Evolutionary conservation across 2,329 filamentous ascomycete species (phyloP).

Genomic region (Xylaria hypoxylon): DNA sequence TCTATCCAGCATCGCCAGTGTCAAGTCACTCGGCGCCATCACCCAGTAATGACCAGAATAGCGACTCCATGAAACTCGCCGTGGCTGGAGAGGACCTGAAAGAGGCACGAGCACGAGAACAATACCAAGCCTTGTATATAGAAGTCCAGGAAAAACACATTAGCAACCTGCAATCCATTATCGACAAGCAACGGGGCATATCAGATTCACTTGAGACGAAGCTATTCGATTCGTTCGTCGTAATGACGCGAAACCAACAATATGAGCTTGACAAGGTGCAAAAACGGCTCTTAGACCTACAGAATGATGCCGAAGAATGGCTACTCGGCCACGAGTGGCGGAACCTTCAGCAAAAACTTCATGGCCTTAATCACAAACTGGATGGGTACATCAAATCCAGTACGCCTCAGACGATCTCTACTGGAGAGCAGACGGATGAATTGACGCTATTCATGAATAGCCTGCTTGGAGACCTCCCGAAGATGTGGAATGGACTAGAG

Average conservation of each 20-base stretch:
- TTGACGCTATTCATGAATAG: constrained; percentile 11
- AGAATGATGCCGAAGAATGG: constrained; percentile 14
- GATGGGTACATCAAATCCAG: constrained; percentile 17
- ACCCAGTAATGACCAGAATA: background rate
- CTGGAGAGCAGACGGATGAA: constrained; percentile 14
- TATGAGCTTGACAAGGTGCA: constrained; percentile 28
- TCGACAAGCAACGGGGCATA: background rate
- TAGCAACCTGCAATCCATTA: background rate
- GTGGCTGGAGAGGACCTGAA: background rate
- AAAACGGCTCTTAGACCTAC: constrained; percentile 6
- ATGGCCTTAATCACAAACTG: constrained; percentile 11
- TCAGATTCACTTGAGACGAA: constrained; percentile 6
- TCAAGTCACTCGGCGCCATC: background rate
- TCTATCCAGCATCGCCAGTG: background rate
- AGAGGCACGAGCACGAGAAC: background rate
- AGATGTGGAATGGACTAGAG: constrained; percentile 3
- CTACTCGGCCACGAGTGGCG: constrained; percentile 9
- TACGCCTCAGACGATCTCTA: background rate
- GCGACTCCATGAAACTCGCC: background rate
- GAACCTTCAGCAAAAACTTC: constrained; percentile 16
- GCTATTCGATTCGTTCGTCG: constrained; percentile 19
- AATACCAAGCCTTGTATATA: background rate
- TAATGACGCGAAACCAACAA: constrained; percentile 27
- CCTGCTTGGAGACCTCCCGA: background rate
- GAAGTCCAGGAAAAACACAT: background rate